Percentiles rank a stretch among this genome's conserved stretches.
Evolutionary conservation across 2,329 filamentous ascomycete genomes (phyloP).

Genomic region (Penicillium sp.): DNA sequence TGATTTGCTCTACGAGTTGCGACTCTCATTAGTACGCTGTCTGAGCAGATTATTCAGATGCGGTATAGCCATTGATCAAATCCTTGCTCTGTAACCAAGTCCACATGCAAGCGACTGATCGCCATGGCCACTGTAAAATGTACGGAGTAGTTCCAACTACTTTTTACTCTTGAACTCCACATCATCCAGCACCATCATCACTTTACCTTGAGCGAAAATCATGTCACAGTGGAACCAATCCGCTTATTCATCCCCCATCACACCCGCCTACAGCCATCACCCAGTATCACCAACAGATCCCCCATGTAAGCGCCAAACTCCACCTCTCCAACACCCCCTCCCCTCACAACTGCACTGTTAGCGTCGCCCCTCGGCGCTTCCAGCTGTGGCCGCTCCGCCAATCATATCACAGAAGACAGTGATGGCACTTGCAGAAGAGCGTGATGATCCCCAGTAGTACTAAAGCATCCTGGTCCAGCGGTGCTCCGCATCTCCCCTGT

Average conservation of each 20-base stretch:
- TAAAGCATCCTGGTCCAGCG: constrained; percentile 14
- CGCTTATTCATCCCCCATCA: background rate
- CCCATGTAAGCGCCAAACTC: constrained; percentile 32
- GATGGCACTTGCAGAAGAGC: constrained; percentile 40
- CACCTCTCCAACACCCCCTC: background rate
- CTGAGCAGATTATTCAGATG: background rate
- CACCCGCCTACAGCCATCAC: background rate
- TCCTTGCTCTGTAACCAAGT: background rate
- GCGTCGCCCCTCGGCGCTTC: constrained; percentile 39
- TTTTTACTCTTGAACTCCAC: background rate
- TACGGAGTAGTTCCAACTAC: too few relatives aligned
- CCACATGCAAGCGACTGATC: background rate
- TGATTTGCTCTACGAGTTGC: background rate
- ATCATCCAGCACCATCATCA: background rate
- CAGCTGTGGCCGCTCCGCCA: constrained; percentile 28
- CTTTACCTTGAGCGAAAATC: background rate
- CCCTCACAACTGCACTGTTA: constrained; percentile 24
- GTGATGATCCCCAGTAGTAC: constrained; percentile 24
- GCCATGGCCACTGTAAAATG: background rate
- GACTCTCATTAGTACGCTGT: background rate
- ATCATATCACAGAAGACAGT: constrained; percentile 30
- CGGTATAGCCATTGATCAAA: background rate
- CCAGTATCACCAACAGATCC: background rate
- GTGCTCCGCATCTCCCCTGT: constrained; percentile 13
- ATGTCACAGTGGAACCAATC: background rate